Evolutionary conservation across 2,329 filamentous ascomycete genomes (phyloP).

Genomic region (Hypoxylon sp.): DNA sequence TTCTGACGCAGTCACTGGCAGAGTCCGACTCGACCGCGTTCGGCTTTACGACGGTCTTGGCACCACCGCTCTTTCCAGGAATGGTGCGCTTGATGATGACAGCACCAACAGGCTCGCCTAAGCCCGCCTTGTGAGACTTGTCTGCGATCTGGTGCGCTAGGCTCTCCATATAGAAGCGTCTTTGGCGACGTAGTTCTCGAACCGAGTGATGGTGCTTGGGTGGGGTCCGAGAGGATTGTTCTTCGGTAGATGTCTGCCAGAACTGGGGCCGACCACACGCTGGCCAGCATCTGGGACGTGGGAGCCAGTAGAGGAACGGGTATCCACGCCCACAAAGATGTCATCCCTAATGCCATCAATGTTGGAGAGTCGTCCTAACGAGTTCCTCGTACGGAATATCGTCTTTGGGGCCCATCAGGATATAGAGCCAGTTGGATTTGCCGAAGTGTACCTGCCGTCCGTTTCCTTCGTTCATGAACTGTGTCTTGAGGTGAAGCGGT

Average conservation of each 20-base stretch:
- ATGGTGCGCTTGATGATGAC: slow-evolving; percentile 72
- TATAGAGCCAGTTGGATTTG: slow-evolving; percentile 68
- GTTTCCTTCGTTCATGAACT: slow-evolving; percentile 66
- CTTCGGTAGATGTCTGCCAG: slow-evolving; percentile 89
- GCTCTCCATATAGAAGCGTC: slow-evolving; percentile 70
- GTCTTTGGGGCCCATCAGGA: slow-evolving; percentile 61
- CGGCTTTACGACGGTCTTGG: slow-evolving; percentile 34
- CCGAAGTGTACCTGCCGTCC: slow-evolving; percentile 66
- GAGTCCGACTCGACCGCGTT: slow-evolving; percentile 29
- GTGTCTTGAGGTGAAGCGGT: slow-evolving; percentile 68
- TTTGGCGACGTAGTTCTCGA: slow-evolving; percentile 71
- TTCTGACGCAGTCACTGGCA: slow-evolving; percentile 12
- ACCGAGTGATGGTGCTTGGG: slow-evolving; percentile 74
- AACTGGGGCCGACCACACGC: slow-evolving; percentile 76
- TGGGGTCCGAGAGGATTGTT: slow-evolving; percentile 85
- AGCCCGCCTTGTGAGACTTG: slow-evolving; percentile 63
- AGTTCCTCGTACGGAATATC: slow-evolving; percentile 64
- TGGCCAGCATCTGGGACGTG: slow-evolving; percentile 77
- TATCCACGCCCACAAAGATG: slow-evolving; percentile 67
- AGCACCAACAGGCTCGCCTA: slow-evolving; percentile 76
- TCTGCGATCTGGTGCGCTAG: slow-evolving; percentile 70
- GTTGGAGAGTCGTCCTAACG: slow-evolving; percentile 52
- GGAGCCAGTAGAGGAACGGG: slow-evolving; percentile 77
- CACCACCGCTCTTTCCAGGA: slow-evolving; percentile 38
- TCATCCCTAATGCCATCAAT: slow-evolving; percentile 61